Evolutionary conservation across 495 filamentous ascomycete species (phyloP).

Genomic region (Penicillium subrubescens): DNA sequence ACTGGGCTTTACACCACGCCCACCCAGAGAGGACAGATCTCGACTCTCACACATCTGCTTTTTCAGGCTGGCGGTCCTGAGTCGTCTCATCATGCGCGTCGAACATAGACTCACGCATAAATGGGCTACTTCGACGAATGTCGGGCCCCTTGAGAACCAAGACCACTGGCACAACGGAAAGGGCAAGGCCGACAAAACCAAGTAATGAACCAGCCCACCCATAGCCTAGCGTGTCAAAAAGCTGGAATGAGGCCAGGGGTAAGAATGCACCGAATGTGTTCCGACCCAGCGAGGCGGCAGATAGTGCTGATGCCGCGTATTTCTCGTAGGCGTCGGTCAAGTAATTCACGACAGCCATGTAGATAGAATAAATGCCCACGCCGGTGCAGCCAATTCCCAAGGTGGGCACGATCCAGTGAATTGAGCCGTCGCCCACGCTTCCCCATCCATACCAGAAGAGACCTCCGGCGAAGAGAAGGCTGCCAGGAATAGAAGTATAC

Average conservation of each 20-base stretch:
- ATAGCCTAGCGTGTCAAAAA: slow-evolving; percentile 45
- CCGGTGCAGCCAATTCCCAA: slow-evolving; percentile 36
- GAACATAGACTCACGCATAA: slow-evolving; percentile 41
- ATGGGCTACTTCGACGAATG: slow-evolving; percentile 37
- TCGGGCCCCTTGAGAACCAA: slow-evolving; percentile 38
- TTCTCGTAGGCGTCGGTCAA: slow-evolving; percentile 49
- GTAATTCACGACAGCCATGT: slow-evolving; percentile 52
- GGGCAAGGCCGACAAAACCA: slow-evolving; percentile 40
- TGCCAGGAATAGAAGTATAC: slow-evolving; percentile 44
- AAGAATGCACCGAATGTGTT: slow-evolving; percentile 39
- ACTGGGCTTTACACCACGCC: too few relatives aligned
- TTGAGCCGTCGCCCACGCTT: slow-evolving; percentile 34
- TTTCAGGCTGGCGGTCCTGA: slow-evolving; percentile 15
- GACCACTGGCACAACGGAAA: slow-evolving; percentile 42
- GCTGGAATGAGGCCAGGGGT: slow-evolving; percentile 39
- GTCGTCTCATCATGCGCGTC: slow-evolving; percentile 21
- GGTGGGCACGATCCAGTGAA: slow-evolving; percentile 47
- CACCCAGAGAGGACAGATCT: not conserved
- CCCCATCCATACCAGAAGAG: slow-evolving; percentile 50
- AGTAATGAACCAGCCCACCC: slow-evolving; percentile 48
- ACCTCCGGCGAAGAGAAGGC: slow-evolving; percentile 42
- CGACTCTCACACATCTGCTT: slow-evolving; percentile 4
- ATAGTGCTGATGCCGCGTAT: slow-evolving; percentile 41
- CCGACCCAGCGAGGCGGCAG: slow-evolving; percentile 36
- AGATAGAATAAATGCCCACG: slow-evolving; percentile 48